Conservation (phyloP, 208 protist genomes). For the Novymonas esmeraldas region DNA sequence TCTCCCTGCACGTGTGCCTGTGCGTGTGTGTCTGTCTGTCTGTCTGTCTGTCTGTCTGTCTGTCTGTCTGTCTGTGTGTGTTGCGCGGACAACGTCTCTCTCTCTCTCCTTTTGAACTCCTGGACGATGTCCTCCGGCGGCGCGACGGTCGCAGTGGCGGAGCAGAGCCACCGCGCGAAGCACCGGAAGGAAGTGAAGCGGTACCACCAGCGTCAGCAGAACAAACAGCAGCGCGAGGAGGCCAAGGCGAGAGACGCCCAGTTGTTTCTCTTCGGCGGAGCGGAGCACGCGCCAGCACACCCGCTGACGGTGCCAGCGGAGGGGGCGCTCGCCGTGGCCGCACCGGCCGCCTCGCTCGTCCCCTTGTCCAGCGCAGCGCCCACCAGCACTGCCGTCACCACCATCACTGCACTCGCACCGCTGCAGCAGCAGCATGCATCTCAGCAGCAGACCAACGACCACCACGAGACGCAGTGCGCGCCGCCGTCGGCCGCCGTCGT, state of each 20-base stretch:
- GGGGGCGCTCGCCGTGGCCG: neutral
- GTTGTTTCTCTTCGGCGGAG: slow-evolving; percentile 45
- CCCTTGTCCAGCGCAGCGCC: too few relatives aligned
- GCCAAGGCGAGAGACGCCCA: slow-evolving; percentile 57
- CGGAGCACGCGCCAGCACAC: neutral
- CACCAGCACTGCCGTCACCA: too few relatives aligned
- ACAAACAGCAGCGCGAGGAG: slow-evolving; percentile 36
- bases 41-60: neutral
- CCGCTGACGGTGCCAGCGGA: neutral
- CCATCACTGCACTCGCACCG: too few relatives aligned
- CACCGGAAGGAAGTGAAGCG: slow-evolving; percentile 80
- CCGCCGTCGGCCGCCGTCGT: too few relatives aligned
- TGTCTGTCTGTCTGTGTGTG: neutral
- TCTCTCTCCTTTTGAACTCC: neutral
- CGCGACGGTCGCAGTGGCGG: neutral
- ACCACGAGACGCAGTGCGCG: too few relatives aligned
- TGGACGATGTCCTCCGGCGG: neutral
- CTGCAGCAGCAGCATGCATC: neutral
- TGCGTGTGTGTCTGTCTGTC: neutral
- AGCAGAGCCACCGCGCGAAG: slow-evolving; percentile 37
- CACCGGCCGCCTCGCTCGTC: neutral
- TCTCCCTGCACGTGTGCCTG: neutral
- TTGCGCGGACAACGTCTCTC: too few relatives aligned
- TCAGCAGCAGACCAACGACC: neutral
- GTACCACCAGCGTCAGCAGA: slow-evolving; percentile 59